These are phyloP conservation scores for Ophiocordyceps camponoti-saundersi DNA, from an alignment of 2,329 filamentous ascomycete genomes.

Conservation along the genomic window DNA sequence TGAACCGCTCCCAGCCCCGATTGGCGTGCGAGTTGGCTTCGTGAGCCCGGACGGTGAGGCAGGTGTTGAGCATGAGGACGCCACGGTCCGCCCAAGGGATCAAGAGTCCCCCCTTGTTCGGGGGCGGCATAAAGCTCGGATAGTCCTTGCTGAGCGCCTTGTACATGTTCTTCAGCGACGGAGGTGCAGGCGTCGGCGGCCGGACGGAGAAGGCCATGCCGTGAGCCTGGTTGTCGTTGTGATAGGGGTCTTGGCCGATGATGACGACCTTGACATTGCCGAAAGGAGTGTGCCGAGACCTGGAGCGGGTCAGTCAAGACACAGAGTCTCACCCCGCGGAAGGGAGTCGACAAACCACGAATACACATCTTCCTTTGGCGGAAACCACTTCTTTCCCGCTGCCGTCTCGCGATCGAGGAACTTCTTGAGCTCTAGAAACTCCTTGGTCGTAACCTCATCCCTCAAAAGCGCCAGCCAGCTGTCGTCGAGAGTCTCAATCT, in stretches of 20 bases:
- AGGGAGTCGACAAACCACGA: constrained; percentile 50
- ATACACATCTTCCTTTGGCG: constrained; percentile 78
- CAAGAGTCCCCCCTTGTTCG: constrained; percentile 64
- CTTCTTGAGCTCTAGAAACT: constrained; percentile 75
- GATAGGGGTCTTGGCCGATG: constrained; percentile 91
- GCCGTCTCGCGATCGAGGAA: constrained; percentile 69
- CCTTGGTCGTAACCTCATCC: constrained; percentile 61
- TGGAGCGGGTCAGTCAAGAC: constrained; percentile 17
- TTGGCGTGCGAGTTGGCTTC: constrained; percentile 74
- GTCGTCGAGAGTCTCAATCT: constrained; percentile 82
- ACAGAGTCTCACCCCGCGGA: neutral
- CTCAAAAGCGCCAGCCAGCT: constrained; percentile 84
- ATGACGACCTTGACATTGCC: constrained; percentile 82
- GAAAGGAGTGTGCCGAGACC: constrained; percentile 88
- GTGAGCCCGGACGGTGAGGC: constrained; percentile 79
- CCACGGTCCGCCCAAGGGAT: constrained; percentile 90
- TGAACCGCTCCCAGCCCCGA: constrained; percentile 85
- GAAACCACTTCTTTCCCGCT: constrained; percentile 65
- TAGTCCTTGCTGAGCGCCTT: constrained; percentile 77
- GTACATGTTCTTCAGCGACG: constrained; percentile 89
- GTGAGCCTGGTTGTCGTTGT: constrained; percentile 89
- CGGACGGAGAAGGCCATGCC: constrained; percentile 92
- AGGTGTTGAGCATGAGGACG: constrained; percentile 87
- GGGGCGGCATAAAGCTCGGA: constrained; percentile 57
- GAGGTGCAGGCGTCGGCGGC: constrained; percentile 72